Evolutionary conservation across 495 filamentous ascomycete species (phyloP), one percentile per base, ranked within the genome.

Genomic region (Penicillium bovifimosum): DNA sequence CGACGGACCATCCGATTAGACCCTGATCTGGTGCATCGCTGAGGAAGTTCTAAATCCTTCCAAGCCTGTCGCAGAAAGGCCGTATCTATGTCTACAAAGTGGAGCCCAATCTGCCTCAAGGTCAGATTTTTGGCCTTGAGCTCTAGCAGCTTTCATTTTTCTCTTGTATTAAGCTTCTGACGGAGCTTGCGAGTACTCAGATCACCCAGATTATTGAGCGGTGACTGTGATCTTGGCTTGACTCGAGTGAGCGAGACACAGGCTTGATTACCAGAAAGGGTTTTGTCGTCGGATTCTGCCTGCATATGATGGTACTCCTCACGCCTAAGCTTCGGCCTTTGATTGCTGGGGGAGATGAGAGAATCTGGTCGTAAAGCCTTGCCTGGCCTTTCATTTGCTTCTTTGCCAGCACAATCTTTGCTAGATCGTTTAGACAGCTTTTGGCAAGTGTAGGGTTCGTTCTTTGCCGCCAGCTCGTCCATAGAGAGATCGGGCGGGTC

Each of bases 91-190:
- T 47, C 31, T 5, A 10, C 5, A 16, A 47, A 47, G n/a, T 47
- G 10, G 36, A 16, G 29, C n/a, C 16, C 18, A 26, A 47, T 27
- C 9, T 35, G 10, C 11, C 31, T 52, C 20, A 51, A 34, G 31
- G 47, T 50, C 20, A 26, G 8, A 41, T 51, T 56, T 26, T 51
- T 47, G 11, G 36, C 43, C 43, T 57, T 47, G 13, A 57, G 14
- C 26, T 43, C 48, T 48, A 16, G 31, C 5, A 57, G 11, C 20
- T 52, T 49, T 16, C 43, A 29, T 48, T 48, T 47, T 2, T 49
- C 43, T 20, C 26, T 52, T 48, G 35, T 11, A 5, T 47, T 48
- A 14, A 57, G 42, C 14, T 31, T 52, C 28, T 52, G 8, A 26
- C 28, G 36, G 9, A 24, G 43, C 9, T 32, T 47, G 4, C 10